These are phyloP conservation scores for Castanopsis chinensis DNA, from an alignment of 306 rosid species.

Conservation along the genomic window DNA sequence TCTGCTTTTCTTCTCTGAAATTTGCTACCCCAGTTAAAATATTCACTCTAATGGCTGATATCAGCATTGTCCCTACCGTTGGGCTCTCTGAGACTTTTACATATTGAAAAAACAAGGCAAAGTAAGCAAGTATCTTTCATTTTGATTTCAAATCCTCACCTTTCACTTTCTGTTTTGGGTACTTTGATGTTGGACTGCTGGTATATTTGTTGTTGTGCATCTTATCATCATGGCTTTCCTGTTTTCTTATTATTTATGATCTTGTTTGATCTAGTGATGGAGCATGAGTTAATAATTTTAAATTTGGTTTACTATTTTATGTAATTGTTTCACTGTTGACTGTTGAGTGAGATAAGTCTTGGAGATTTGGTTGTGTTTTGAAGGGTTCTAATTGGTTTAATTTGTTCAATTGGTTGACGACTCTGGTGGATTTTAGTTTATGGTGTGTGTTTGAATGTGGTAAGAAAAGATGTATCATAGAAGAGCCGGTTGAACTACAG, in stretches of 20 bases:
- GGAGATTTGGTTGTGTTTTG: background rate
- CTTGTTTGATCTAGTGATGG: background rate
- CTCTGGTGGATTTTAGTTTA: background rate
- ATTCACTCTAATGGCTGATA: slow-evolving; percentile 53
- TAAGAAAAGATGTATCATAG: background rate
- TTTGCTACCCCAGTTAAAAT: slow-evolving; percentile 30
- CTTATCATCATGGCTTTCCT: background rate
- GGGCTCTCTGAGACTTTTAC: slow-evolving; percentile 72
- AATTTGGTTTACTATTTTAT: too few relatives aligned
- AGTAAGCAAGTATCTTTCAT: slow-evolving; percentile 32
- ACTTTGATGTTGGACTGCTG: too few relatives aligned
- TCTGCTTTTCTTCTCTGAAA: slow-evolving; percentile 24
- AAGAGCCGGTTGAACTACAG: background rate
- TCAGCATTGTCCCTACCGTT: slow-evolving; percentile 36
- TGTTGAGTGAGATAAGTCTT: background rate
- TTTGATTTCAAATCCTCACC: background rate
- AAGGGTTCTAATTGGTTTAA: background rate
- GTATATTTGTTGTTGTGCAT: background rate
- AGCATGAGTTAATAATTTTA: background rate
- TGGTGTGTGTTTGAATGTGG: background rate
- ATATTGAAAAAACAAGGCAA: slow-evolving; percentile 55
- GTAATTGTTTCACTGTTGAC: too few relatives aligned
- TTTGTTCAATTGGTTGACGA: background rate
- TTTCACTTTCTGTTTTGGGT: background rate
- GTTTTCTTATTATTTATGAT: background rate